Percentiles rank a stretch among this genome's conserved stretches.
These are phyloP conservation scores for Santalum album DNA, from an alignment of 164 flowering plant genomes.

Conservation along the genomic window DNA sequence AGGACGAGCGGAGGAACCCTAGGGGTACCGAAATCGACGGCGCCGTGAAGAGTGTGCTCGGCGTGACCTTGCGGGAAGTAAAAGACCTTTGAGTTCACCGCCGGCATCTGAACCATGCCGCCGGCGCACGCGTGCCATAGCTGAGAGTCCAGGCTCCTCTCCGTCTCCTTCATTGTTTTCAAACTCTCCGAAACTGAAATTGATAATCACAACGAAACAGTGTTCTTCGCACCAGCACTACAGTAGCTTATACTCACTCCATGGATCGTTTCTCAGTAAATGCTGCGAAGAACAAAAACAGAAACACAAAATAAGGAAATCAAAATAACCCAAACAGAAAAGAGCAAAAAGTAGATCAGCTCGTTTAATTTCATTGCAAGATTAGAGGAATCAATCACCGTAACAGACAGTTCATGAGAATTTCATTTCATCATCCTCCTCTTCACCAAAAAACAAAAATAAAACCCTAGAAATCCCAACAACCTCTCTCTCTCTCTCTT, in stretches of 20 bases:
- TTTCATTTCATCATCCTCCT: too few relatives aligned
- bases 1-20: constrained; percentile 38
- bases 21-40: constrained; percentile 45
- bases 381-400: too few relatives aligned
- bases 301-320: background rate
- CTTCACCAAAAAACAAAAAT: too few relatives aligned
- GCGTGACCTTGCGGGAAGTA: constrained; percentile 96
- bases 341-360: too few relatives aligned
- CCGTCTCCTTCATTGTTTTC: constrained; percentile 37
- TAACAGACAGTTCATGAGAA: too few relatives aligned
- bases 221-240: too few relatives aligned
- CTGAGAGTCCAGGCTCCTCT: constrained; percentile 76
- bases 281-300: background rate
- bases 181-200: too few relatives aligned
- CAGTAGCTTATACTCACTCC: too few relatives aligned
- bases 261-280: background rate
- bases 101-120: constrained; percentile 87
- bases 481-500: too few relatives aligned
- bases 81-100: constrained; percentile 53
- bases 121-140: constrained; percentile 99
- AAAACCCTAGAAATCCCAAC: background rate
- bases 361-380: too few relatives aligned
- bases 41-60: constrained; percentile 49
- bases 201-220: too few relatives aligned
- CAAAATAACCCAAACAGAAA: background rate